Evolutionary conservation across 2,329 filamentous ascomycete species (phyloP).

Genomic region (Aspergillus aculeatinus): DNA sequence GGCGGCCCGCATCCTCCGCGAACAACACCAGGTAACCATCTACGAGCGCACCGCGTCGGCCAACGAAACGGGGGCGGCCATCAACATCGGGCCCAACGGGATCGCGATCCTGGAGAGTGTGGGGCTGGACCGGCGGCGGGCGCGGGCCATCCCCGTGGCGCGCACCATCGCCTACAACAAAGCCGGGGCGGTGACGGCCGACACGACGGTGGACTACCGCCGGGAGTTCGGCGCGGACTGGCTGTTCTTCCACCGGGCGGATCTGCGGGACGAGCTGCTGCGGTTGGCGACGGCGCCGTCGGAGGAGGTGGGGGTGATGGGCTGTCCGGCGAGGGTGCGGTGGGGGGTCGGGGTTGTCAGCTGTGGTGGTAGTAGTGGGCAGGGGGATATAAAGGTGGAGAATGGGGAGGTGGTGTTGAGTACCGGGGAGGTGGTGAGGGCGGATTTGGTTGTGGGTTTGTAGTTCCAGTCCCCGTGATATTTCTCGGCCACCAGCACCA

Average conservation of each 20-base stretch:
- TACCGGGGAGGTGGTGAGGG: background rate
- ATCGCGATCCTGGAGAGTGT: slow-evolving; percentile 8
- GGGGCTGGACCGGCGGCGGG: slow-evolving; percentile 4
- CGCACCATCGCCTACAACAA: slow-evolving; percentile 1
- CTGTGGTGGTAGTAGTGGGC: background rate
- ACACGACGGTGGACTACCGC: background rate
- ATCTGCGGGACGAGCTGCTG: slow-evolving; percentile 11
- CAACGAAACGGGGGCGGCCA: slow-evolving; percentile 7
- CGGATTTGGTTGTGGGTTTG: slow-evolving; percentile 4
- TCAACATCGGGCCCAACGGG: slow-evolving; percentile 12
- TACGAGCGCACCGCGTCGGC: slow-evolving; percentile 1
- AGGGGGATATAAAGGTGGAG: background rate
- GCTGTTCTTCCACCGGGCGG: slow-evolving; percentile 10
- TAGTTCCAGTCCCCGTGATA: background rate
- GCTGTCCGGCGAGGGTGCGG: slow-evolving; percentile 1
- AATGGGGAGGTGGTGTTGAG: background rate
- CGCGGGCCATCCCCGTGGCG: background rate
- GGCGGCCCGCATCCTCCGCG: slow-evolving; percentile 13
- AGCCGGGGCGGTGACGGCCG: background rate
- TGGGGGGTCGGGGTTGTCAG: background rate
- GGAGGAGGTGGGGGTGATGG: slow-evolving; percentile 3
- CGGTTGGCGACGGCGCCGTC: slow-evolving; percentile 6
- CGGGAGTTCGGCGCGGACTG: slow-evolving; percentile 7
- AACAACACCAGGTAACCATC: slow-evolving; percentile 13
- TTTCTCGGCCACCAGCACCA: too few relatives aligned